Conservation (phyloP, 805 yeast species). For the Candida multigemmis region DNA sequence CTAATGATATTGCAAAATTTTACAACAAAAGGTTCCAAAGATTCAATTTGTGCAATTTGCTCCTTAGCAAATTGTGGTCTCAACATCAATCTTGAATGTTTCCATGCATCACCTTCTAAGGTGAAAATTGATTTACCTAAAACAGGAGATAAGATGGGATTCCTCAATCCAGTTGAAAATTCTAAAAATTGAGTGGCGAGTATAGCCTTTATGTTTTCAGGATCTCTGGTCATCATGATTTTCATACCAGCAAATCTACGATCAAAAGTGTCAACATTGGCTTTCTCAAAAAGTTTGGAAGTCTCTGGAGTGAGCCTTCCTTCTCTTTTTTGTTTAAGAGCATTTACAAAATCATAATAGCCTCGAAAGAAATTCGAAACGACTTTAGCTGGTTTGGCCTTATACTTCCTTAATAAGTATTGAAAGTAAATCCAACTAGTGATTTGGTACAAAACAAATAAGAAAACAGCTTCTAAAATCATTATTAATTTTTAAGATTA, state of each 20-base stretch:
- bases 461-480: too few species aligned
- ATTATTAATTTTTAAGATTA: too few species aligned
- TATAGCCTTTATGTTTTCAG: constrained; percentile 23
- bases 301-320: constrained; percentile 9
- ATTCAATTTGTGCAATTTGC: constrained; percentile 18
- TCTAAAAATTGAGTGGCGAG: constrained; percentile 25
- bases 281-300: constrained; percentile 6
- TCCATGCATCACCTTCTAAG: constrained; percentile 24
- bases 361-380: too few species aligned
- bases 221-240: constrained; percentile 18
- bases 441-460: too few species aligned
- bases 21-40: constrained; percentile 19
- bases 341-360: too few species aligned
- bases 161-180: constrained; percentile 18
- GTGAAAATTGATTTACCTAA: constrained; percentile 27
- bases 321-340: constrained; percentile 6
- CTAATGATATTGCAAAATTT: constrained; percentile 11
- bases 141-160: constrained; percentile 14
- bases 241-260: constrained; percentile 11
- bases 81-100: constrained; percentile 23
- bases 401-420: too few species aligned
- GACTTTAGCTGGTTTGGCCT: too few species aligned
- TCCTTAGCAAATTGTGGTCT: constrained; percentile 27
- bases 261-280: constrained; percentile 3
- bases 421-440: too few species aligned